A percentile compares a stretch with the other conserved stretches of the same genome.
Evolutionary conservation across 768 basidiomycete species (phyloP).

Genomic region (Lentinula lateritia): DNA sequence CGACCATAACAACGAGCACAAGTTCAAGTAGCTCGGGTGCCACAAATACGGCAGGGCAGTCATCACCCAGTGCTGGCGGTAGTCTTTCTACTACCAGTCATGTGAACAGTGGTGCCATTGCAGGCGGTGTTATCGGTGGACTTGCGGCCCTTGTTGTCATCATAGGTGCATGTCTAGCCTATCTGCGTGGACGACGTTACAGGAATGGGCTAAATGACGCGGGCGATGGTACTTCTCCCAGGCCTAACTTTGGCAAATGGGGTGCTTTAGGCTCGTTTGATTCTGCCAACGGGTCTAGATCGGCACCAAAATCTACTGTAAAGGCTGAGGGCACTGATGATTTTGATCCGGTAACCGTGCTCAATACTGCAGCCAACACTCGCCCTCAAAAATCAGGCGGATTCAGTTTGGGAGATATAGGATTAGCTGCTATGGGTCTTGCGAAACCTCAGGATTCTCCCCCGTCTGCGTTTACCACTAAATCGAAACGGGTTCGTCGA

Average conservation of each 20-base stretch:
- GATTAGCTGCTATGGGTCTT: conserved; percentile 3
- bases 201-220: background rate
- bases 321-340: background rate
- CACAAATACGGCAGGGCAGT: background rate
- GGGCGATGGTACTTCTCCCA: background rate
- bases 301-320: background rate
- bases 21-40: background rate
- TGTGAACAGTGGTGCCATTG: conserved; percentile 1
- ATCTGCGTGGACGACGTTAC: background rate
- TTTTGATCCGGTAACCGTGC: background rate
- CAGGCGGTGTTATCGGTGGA: conserved; percentile 4
- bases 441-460: background rate
- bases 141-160: background rate
- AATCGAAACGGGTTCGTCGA: background rate
- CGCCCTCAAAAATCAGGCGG: background rate
- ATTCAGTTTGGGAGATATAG: conserved; percentile 3
- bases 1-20: background rate
- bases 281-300: background rate
- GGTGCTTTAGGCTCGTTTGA: conserved; percentile 6
- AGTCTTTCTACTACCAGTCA: background rate
- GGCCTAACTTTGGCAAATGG: conserved; percentile 3
- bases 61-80: background rate
- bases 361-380: conserved; percentile 1
- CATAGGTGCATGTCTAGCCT: background rate
- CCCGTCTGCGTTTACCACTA: background rate